These are phyloP conservation scores for Fusarium brevicatenulatum DNA, from an alignment of 2,329 filamentous ascomycete genomes.

Conservation along the genomic window DNA sequence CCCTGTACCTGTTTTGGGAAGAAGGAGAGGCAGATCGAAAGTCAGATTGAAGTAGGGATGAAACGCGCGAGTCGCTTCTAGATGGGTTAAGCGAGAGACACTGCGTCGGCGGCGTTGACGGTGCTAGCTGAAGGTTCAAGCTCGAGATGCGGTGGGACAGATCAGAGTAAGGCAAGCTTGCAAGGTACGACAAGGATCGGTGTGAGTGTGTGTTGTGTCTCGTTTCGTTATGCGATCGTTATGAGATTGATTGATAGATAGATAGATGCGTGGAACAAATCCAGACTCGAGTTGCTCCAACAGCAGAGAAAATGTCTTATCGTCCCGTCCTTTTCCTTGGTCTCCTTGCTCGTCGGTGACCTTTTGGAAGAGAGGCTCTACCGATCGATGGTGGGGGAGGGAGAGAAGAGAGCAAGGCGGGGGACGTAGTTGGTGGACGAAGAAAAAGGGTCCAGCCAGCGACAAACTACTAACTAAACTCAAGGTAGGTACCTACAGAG, in stretches of 20 bases:
- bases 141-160: constrained; percentile 3
- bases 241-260: not conserved
- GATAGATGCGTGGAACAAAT: not conserved
- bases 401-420: constrained; percentile 7
- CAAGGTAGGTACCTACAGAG: not conserved
- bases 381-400: constrained; percentile 21
- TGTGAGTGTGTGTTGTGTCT: not conserved
- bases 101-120: constrained; percentile 28
- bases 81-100: constrained; percentile 27
- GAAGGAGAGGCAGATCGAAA: constrained; percentile 7
- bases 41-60: constrained; percentile 15
- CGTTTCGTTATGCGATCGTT: constrained; percentile 9
- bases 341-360: not conserved
- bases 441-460: constrained; percentile 20
- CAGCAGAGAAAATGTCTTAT: constrained; percentile 10
- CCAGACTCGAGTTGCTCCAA: constrained; percentile 10
- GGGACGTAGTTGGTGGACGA: constrained; percentile 4
- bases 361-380: constrained; percentile 9
- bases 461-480: not conserved
- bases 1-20: constrained; percentile 10
- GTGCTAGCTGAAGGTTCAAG: constrained; percentile 2
- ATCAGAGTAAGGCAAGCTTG: not conserved
- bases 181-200: constrained; percentile 9
- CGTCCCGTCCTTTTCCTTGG: not conserved
- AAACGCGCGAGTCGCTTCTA: constrained; percentile 16